Evolutionary conservation across 352 stramenopile genomes (phyloP).

Genomic region (Phytophthora fragariaefolia): DNA sequence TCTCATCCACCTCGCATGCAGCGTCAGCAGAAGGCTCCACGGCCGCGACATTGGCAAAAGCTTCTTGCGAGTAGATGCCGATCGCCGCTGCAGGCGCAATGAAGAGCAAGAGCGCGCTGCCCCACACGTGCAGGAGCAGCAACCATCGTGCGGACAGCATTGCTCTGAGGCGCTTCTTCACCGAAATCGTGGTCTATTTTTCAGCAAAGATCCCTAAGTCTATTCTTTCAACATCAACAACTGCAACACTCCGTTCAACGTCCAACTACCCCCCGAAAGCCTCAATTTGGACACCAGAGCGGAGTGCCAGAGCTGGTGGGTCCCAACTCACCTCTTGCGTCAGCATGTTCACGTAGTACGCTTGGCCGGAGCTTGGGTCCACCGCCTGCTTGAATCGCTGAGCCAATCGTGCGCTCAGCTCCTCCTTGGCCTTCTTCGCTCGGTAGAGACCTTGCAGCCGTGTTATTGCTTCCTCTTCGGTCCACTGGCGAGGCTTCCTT

Average conservation of each 20-base stretch:
- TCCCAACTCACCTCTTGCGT: constrained; percentile 76
- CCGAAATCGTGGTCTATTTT: too few species aligned
- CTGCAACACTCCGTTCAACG: too few species aligned
- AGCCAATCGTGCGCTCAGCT: constrained; percentile 43
- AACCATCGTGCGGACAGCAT: not conserved
- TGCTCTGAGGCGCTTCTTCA: too few species aligned
- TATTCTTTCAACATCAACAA: too few species aligned
- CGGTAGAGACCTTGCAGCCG: constrained; percentile 69
- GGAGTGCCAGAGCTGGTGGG: constrained; percentile 42
- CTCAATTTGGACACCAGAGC: constrained; percentile 35
- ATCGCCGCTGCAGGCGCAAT: not conserved
- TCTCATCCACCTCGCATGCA: constrained; percentile 65
- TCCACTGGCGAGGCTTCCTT: constrained; percentile 40
- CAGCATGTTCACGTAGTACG: constrained; percentile 81
- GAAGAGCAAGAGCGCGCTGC: constrained; percentile 9
- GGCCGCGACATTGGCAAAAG: constrained; percentile 3
- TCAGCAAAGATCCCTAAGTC: too few species aligned
- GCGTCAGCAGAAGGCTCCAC: constrained; percentile 22
- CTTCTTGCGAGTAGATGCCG: constrained; percentile 21
- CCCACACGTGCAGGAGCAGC: constrained; percentile 17
- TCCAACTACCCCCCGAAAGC: constrained; percentile 28
- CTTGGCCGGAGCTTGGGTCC: constrained; percentile 50
- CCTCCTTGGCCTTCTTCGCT: constrained; percentile 48
- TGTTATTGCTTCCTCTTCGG: constrained; percentile 50
- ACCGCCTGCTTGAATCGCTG: constrained; percentile 65